Base-by-base conservation (phyloP, 2,329 filamentous ascomycete genomes). In the Diplodia mutila region DNA sequence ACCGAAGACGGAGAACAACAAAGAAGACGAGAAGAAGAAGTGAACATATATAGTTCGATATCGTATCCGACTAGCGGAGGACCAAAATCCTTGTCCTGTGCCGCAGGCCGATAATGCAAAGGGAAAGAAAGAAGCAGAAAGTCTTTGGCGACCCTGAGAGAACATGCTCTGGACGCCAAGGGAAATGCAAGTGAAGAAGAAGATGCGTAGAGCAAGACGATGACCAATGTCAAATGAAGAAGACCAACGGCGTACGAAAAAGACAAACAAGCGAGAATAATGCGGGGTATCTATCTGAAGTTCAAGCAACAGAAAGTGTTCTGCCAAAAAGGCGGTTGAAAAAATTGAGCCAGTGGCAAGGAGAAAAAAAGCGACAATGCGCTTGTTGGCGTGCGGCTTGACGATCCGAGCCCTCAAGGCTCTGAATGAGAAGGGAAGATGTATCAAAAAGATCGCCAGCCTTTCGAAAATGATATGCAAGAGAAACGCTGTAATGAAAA, bases 281-380 rank as follows among this genome's bases (percentile, higher is more conserved):
- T 51, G 46, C 46, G 59, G 59, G 59, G 59, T 63, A 63, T 63
- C 59, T 63, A 51, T 51, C 59, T 63, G 59, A 63, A 51, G 59
- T 51, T n/a, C 59, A 63, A 63, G 27, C 59, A 51, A 39, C 59
- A 63, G 59, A 63, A 63, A 61, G 57, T 37, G 59, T 16, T 61
- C 3, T 23, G 39, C 42, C 53, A 23, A 37, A n/a, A 9, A 18
- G n/a, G 57, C 57, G 21, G 42, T 49, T 61, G 42, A 34, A 63
- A 18, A 32, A 37, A 5, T 29, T 8, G n/a, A 61, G 14, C 49
- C 11, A 51, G 34, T 9, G 48, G 39, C 25, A 51, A 63, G 3
- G 39, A 29, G 51, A 51, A 51, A 29, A 63, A 51, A 51, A 32
- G 51, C 25, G 46, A 32, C 42, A 29, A 37, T 11, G 59, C 46